Evolutionary conservation across 1,284 basidiomycete species (phyloP), one percentile per base, ranked within the genome.

Genomic region (Phylloporus sp.): DNA sequence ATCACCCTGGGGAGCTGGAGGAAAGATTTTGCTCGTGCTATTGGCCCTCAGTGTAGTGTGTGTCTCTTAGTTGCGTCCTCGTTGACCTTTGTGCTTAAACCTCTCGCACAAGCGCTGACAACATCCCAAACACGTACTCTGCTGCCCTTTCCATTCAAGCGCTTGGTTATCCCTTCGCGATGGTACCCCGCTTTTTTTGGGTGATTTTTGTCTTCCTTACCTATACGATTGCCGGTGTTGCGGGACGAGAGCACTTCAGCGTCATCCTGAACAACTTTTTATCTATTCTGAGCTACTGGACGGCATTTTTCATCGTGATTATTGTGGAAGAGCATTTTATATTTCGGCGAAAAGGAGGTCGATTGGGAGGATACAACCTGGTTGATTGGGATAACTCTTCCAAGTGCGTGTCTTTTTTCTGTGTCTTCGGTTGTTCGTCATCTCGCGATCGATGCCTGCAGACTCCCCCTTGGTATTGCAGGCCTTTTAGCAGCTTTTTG

Each of bases 261-360:
- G 81, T 81, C 53, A 88, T 91, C 58, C 81, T 92, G 7, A 81
- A 76, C 49, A 90, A 85, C 74, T 83, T 84, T 77, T 78, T 89
- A 41, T 79, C 84, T 25, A 84, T 91, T 63, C 79, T 91, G 35
- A 85, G 86, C 23, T 91, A 91, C 78, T 91, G 89, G 89, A 83
- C 84, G 0, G 85, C 87, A 2, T 86, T 90, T 74, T 89, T 89
- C 75, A 80, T 89, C 66, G 84, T 88, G 59, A 86, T 90, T 59
- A 81, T 90, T 29, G 78, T 83, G 0, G 85, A 88, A 67, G 89
- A 91, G 70, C 88, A 88, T 72, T 84, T 85, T 71, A 77, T 92
- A 60, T 88, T 92, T 76, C 79, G 88, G 23, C 70, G 82, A 14
- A 78, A 78, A 49, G 72, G 79, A 3, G 82, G 86, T 10, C 79